These are phyloP conservation scores for Cucurbita ficifolia DNA, from an alignment of 306 rosid genomes.

Conservation along the genomic window DNA sequence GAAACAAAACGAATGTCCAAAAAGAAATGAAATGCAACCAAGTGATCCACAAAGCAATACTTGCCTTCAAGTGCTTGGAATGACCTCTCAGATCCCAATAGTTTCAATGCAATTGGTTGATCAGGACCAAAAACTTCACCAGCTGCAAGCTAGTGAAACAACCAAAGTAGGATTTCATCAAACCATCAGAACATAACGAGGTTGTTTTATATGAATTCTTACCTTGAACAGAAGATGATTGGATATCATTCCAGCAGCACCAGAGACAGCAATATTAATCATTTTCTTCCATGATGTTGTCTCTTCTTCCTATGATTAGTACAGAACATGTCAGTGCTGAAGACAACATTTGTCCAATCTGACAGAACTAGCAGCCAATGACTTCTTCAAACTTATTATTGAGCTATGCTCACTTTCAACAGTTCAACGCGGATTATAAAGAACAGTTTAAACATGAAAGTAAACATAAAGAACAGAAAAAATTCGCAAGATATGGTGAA, in stretches of 20 bases:
- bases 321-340: neutral
- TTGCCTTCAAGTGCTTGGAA: constrained; percentile 91
- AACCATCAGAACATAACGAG: neutral
- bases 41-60: neutral
- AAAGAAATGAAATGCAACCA: neutral
- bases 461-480: neutral
- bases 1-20: neutral
- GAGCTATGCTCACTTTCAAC: too few relatives aligned
- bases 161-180: constrained; percentile 16
- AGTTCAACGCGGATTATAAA: neutral
- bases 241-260: constrained; percentile 98
- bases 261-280: constrained; percentile 80
- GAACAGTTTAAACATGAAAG: neutral
- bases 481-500: neutral
- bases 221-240: constrained; percentile 95
- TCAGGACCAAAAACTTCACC: constrained; percentile 91
- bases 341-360: neutral
- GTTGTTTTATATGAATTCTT: constrained; percentile 5
- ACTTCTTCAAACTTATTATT: too few relatives aligned
- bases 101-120: constrained; percentile 85
- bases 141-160: constrained; percentile 61
- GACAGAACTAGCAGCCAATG: neutral
- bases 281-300: constrained; percentile 83
- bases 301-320: constrained; percentile 72
- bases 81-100: constrained; percentile 87